Evolutionary conservation across 2,329 filamentous ascomycete genomes (phyloP).

Genomic region (Pseudophaeomoniella oleicola): DNA sequence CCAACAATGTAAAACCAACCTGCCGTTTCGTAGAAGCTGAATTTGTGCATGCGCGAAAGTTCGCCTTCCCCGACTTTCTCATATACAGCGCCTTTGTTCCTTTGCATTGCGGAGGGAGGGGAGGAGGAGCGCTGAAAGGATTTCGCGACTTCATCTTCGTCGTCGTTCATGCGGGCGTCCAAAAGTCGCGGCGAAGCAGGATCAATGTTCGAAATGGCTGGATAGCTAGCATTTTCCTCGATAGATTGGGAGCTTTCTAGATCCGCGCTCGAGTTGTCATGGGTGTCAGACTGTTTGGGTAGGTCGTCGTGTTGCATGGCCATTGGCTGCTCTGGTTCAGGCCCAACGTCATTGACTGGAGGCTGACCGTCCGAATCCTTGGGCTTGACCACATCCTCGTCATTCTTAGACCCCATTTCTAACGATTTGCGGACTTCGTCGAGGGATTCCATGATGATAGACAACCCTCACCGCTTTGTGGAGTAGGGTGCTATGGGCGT

Average conservation of each 20-base stretch:
- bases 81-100: constrained; percentile 20
- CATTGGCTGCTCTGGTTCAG: neutral
- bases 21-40: constrained; percentile 92
- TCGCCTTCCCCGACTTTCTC: constrained; percentile 25
- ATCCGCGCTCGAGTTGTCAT: neutral
- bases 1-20: constrained; percentile 90
- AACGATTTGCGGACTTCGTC: neutral
- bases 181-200: constrained; percentile 15
- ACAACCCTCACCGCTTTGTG: neutral
- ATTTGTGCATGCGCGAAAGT: constrained; percentile 69
- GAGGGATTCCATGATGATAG: neutral
- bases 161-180: constrained; percentile 20
- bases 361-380: neutral
- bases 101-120: constrained; percentile 20
- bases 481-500: neutral
- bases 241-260: neutral
- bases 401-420: neutral
- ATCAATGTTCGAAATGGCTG: constrained; percentile 15
- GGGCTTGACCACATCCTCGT: neutral
- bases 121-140: constrained; percentile 28
- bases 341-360: neutral
- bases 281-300: neutral
- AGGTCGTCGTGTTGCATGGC: neutral
- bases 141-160: constrained; percentile 27
- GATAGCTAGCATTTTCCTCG: neutral